phyloP scores from a whole-genome alignment of 208 protist species.

The Trypanosoma rangeli region DNA sequence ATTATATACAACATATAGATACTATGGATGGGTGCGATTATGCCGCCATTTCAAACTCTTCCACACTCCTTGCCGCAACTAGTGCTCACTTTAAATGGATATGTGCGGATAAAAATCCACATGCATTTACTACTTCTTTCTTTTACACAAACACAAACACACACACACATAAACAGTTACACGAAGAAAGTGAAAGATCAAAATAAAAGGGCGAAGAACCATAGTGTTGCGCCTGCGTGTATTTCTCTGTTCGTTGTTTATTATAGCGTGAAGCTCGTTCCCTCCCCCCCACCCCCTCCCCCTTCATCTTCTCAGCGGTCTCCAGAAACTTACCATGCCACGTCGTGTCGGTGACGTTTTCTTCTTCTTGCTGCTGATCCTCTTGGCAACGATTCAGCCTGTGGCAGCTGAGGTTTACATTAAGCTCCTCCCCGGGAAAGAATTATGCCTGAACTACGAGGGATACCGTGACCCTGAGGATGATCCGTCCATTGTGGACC shows the following conservation, averaged over 20 bases:
- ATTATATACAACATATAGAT: neutral
- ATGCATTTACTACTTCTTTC: neutral
- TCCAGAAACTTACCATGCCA: neutral
- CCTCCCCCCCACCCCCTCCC: too few relatives aligned
- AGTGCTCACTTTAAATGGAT: neutral
- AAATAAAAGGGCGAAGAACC: neutral
- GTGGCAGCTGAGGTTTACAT: slow-evolving; percentile 42
- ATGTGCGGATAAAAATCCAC: neutral
- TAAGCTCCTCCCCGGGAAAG: slow-evolving; percentile 62
- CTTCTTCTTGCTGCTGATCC: slow-evolving; percentile 13
- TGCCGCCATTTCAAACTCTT: neutral
- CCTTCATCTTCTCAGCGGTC: neutral
- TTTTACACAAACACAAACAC: neutral
- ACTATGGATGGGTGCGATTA: neutral
- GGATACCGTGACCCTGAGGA: slow-evolving; percentile 60
- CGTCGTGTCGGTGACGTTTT: neutral
- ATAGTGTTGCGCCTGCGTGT: slow-evolving; percentile 7
- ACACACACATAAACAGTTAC: neutral
- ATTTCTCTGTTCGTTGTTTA: slow-evolving; percentile 20
- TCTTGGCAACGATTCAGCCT: slow-evolving; percentile 8
- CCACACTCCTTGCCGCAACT: neutral
- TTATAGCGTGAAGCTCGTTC: neutral
- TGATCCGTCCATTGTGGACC: slow-evolving; percentile 50
- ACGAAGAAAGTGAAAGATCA: neutral
- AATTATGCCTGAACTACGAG: slow-evolving; percentile 69